These are phyloP conservation scores for Candida corydali DNA, from an alignment of 805 yeast species.

Conservation along the genomic window DNA sequence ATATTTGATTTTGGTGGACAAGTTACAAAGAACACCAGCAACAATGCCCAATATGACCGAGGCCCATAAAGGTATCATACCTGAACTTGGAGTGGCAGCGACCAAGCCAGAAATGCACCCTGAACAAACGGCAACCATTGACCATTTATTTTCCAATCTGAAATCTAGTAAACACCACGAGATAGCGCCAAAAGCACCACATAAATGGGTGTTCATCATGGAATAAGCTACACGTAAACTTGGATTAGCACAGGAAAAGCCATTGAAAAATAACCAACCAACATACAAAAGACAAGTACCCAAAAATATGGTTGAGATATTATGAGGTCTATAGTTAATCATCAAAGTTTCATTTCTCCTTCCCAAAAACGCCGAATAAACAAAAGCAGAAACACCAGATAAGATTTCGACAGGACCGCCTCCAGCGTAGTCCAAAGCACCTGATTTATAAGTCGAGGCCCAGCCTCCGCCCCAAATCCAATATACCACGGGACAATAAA, in stretches of 20 bases:
- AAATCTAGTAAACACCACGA: conserved; percentile 90
- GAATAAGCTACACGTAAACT: conserved; percentile 82
- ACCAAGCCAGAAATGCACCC: conserved; percentile 95
- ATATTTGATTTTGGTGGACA: conserved; percentile 82
- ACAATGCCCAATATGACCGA: conserved; percentile 79
- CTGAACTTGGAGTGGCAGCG: conserved; percentile 95
- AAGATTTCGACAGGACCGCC: conserved; percentile 96
- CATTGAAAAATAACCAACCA: conserved; percentile 96
- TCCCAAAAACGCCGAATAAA: conserved; percentile 76
- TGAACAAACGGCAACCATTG: conserved; percentile 91
- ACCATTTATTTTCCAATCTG: conserved; percentile 85
- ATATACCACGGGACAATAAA: conserved; percentile 90
- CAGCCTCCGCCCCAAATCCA: conserved; percentile 98
- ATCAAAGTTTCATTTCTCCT: conserved; percentile 70
- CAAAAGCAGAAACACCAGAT: conserved; percentile 89
- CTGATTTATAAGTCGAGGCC: conserved; percentile 76
- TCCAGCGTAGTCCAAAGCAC: conserved; percentile 94
- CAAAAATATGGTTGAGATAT: conserved; percentile 82
- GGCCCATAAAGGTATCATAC: conserved; percentile 87
- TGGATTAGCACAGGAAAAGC: conserved; percentile 82
- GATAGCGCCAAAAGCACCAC: conserved; percentile 87
- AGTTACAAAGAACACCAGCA: conserved; percentile 83
- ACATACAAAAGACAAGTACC: conserved; percentile 87
- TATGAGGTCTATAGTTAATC: conserved; percentile 91
- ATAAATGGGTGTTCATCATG: conserved; percentile 83